Base-by-base conservation (phyloP, 345 rosid genomes). In the Sisymbrium altissimum region DNA sequence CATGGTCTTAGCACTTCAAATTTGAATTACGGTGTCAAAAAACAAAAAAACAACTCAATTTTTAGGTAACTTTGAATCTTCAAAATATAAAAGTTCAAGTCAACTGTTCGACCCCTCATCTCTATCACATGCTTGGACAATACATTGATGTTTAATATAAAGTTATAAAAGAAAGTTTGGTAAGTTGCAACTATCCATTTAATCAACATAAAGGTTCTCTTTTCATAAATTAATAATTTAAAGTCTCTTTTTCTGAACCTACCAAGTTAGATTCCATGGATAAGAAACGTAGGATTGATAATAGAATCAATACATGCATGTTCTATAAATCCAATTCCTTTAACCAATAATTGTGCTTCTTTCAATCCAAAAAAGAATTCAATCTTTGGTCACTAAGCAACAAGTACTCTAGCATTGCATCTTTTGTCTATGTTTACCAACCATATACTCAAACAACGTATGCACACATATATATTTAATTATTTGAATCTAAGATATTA, bases 111-210 rank as follows among this genome's bases (percentile, higher is more conserved):
- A 76, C 11, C 71, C 52, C 52, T 70, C 64, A 35, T 57, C 53
- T 48, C 45, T 56, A 70, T 77, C 46, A 60, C 79, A 33, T 27
- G 23, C 21, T n/a, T 77, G 71, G 76, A 71, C 71, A 65, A 52
- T 56, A 65, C 58, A 77, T 57, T 64, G 62, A 70, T 71, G 53
- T 71, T 64, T 40, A 69, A 69, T 76, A 50, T 52, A 45, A 77
- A 64, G 59, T 27, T 46, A 40, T 11, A 1, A 68, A 70, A 55
- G 72, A 71, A 41, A 71, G 77, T 71, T 77, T 64, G 80, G 80
- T 77, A 66, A 41, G 80, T 71, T 71, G 25, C 80, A 77, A 77
- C 72, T 66, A 71, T 71, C 72, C 41, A 71, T 65, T 71, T 71
- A 64, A 76, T 68, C 70, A 69, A 62, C 68, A 48, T 64, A 71